phyloP scores from a whole-genome alignment of 495 filamentous ascomycete genomes.

The Talaromyces adpressus region DNA sequence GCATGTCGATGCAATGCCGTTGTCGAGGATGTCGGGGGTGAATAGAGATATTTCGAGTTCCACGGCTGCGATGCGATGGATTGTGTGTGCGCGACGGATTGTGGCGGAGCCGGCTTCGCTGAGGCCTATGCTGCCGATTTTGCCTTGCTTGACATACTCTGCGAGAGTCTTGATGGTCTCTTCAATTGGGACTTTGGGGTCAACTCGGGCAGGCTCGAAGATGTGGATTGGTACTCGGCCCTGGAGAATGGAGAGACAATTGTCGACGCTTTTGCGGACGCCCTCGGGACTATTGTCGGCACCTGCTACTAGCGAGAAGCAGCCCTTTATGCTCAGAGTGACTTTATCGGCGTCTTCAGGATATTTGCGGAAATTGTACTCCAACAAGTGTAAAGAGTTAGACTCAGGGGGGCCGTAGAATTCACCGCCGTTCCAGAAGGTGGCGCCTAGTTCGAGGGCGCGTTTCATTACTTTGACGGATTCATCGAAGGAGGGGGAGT shows the following conservation, averaged over 20 bases:
- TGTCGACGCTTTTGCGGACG: constrained; percentile 49
- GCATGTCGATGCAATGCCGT: constrained; percentile 43
- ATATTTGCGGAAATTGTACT: constrained; percentile 41
- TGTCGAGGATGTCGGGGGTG: constrained; percentile 28
- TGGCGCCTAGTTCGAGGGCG: constrained; percentile 48
- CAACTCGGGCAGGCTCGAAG: constrained; percentile 59
- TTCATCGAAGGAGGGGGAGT: constrained; percentile 43
- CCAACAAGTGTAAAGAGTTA: constrained; percentile 45
- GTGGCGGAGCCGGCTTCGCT: constrained; percentile 48
- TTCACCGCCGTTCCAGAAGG: constrained; percentile 63
- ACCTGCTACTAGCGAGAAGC: constrained; percentile 12
- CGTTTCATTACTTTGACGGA: constrained; percentile 53
- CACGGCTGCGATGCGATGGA: constrained; percentile 51
- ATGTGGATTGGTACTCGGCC: constrained; percentile 64
- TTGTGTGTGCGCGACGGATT: constrained; percentile 49
- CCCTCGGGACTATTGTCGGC: constrained; percentile 45
- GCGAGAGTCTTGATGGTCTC: constrained; percentile 36
- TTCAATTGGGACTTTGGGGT: constrained; percentile 47
- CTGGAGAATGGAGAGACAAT: constrained; percentile 24
- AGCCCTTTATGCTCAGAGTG: constrained; percentile 39
- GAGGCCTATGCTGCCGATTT: constrained; percentile 53
- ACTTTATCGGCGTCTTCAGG: constrained; percentile 43
- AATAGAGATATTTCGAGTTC: constrained; percentile 61
- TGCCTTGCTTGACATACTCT: constrained; percentile 40
- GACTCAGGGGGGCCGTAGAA: constrained; percentile 57